Conservation (phyloP, 1,139 yeast genomes). For the Diutina neorugosa region DNA sequence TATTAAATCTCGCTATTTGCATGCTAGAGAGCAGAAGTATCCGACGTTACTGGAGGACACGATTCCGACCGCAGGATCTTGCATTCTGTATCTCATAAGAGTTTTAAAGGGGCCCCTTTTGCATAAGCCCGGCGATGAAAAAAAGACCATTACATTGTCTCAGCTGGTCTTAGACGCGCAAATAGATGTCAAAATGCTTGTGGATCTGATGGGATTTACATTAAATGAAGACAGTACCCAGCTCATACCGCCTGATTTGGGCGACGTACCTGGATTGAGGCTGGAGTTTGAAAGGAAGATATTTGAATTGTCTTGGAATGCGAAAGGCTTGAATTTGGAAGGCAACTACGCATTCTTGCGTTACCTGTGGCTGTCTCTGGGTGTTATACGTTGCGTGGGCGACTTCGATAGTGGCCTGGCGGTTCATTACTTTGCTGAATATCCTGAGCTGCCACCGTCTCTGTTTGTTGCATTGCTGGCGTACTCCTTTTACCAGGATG, state of each 20-base stretch:
- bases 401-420: background rate
- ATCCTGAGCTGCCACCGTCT: background rate
- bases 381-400: background rate
- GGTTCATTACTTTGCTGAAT: background rate
- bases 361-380: constrained; percentile 2
- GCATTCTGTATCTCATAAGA: constrained; percentile 44
- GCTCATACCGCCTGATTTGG: constrained; percentile 47
- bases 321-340: background rate
- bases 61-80: constrained; percentile 39
- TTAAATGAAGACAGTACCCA: constrained; percentile 26
- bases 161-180: constrained; percentile 39
- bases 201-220: constrained; percentile 32
- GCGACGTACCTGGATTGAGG: background rate
- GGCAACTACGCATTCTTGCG: background rate
- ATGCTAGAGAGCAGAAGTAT: background rate
- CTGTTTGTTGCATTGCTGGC: background rate
- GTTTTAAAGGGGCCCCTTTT: constrained; percentile 52
- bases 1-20: constrained; percentile 18
- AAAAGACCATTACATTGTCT: constrained; percentile 40
- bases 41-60: constrained; percentile 12
- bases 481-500: constrained; percentile 47
- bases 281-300: background rate
- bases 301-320: background rate
- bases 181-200: constrained; percentile 41
- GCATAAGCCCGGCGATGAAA: constrained; percentile 27